Evolutionary conservation across 345 rosid genomes (phyloP).

Genomic region (Populus davidiana): DNA sequence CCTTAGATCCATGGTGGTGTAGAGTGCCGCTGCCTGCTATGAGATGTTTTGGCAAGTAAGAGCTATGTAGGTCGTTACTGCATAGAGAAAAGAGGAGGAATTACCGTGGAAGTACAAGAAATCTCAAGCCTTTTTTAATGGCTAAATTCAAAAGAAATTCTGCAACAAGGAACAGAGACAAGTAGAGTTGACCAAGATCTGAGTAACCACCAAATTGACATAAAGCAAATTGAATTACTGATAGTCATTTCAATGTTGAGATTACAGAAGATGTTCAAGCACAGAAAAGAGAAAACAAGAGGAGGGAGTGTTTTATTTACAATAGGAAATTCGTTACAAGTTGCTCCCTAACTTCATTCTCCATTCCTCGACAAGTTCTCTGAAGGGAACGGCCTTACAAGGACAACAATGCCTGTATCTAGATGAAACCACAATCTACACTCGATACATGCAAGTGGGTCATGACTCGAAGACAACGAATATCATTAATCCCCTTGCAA

Average conservation of each 20-base stretch:
- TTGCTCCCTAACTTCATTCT: not conserved
- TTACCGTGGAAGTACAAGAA: not conserved
- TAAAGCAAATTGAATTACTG: not conserved
- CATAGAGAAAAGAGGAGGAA: not conserved
- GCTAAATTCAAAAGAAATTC: no score
- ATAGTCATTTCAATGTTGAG: not conserved
- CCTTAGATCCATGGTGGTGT: constrained; percentile 18
- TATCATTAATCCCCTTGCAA: not conserved
- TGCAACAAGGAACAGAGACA: no score
- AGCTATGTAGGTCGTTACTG: not conserved
- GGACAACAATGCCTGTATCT: not conserved
- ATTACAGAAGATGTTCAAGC: not conserved
- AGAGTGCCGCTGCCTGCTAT: not conserved
- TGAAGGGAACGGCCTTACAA: not conserved
- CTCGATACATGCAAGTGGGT: not conserved
- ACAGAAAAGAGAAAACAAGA: not conserved
- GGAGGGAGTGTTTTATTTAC: constrained; percentile 3
- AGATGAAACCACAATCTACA: not conserved
- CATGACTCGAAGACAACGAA: not conserved
- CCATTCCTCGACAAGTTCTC: not conserved
- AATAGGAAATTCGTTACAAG: not conserved
- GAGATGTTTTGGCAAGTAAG: not conserved
- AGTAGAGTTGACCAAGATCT: no score
- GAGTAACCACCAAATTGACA: not conserved
- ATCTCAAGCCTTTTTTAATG: not conserved